Base-by-base conservation (phyloP, 768 basidiomycete genomes). In the Arthromyces matolae region DNA sequence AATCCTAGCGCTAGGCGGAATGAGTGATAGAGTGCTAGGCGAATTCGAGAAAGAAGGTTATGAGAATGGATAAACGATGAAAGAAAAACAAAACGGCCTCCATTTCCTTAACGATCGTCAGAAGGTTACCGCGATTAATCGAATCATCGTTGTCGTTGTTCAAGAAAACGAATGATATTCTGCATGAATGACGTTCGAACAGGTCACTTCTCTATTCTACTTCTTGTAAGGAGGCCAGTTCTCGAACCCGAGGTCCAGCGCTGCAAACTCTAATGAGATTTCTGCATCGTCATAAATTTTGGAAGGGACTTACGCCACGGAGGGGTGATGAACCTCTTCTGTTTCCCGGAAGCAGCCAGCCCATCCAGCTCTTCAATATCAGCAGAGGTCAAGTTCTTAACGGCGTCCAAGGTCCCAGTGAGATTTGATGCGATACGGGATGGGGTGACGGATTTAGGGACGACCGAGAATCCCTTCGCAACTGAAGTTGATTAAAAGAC, bases 401-500 rank as follows among this genome's bases (percentile, higher is more conserved):
- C 59, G 3, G 78, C 81, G 22, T 60, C 59, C 19, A 80, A 38
- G 14, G 81, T 65, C 22, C 84, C 84, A 9, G 61, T 65, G 42
- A 81, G 59, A 62, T 86, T 86, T 3, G 76, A 65, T 16, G 72
- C 67, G 62, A 92, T 88, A 45, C 89, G 81, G 27, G 73, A 62
- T 23, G 80, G 77, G 1, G 78, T 92, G 29, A 92, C 84, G 5
- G 86, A 89, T 67, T 91, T 92, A 2, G 90, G 81, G 28, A 94
- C 76, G 23, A 77, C 72, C 29, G 88, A 74, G 34, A 81, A 70
- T 29, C 75, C 80, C 59, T 86, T 85, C 10, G 76, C 71, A 43
- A 87, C 83, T 83, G n/a, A n/a, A n/a, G n/a, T n/a, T n/a, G n/a
- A 57, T 16, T 42, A 31, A 56, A 50, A 12, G 45, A 44, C 44